Percentiles rank a stretch among this genome's conserved stretches.
Evolutionary conservation across 176 grass and related monocot genomes (phyloP).

Genomic region (Cenchrus americanus): DNA sequence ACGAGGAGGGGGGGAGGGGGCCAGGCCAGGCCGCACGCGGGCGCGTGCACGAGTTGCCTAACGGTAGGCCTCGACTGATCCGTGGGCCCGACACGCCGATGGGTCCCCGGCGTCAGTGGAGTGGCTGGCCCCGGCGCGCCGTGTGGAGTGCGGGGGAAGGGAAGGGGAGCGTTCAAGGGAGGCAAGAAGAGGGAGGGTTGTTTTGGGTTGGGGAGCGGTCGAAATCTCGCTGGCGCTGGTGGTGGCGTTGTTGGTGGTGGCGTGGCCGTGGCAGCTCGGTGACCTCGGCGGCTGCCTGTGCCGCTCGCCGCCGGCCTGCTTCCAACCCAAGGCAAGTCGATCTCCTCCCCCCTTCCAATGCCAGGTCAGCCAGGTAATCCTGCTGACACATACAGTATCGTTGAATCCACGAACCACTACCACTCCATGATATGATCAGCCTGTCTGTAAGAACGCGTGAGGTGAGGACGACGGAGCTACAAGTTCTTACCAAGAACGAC

Average conservation of each 20-base stretch:
- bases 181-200: background rate
- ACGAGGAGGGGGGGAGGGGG: background rate
- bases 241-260: slow-evolving; percentile 15
- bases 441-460: too few species aligned
- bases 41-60: background rate
- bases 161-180: slow-evolving; percentile 52
- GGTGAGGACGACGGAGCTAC: too few species aligned
- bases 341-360: background rate
- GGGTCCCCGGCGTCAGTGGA: background rate
- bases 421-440: background rate
- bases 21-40: too few species aligned
- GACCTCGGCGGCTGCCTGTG: background rate
- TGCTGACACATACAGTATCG: too few species aligned
- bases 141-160: slow-evolving; percentile 47
- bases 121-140: too few species aligned
- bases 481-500: slow-evolving; percentile 5
- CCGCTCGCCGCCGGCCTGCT: background rate
- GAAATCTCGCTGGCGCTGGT: slow-evolving; percentile 38
- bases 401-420: background rate
- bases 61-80: background rate
- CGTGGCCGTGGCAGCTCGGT: background rate
- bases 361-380: background rate
- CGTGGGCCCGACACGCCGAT: rapidly evolving
- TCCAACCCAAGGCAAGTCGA: background rate
- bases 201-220: slow-evolving; percentile 42